Conservation (phyloP, 1,139 yeast species). For the Diutina sp. region DNA sequence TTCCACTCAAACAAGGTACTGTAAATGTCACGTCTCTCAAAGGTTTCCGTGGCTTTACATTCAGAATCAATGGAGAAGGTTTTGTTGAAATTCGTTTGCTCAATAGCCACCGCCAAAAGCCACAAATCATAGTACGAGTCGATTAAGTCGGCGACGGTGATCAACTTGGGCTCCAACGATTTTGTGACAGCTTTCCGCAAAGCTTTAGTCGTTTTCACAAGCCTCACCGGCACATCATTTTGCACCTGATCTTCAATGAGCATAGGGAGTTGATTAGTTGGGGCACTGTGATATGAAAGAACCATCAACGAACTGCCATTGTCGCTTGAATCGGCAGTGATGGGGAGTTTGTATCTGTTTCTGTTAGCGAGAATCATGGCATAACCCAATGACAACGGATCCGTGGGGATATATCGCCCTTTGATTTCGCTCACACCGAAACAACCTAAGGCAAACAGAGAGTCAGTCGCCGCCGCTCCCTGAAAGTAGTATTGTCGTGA, state of each 20-base stretch:
- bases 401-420: conserved; percentile 5
- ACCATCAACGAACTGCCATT: conserved; percentile 4
- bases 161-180: conserved; percentile 2
- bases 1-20: neutral
- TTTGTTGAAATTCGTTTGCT: neutral
- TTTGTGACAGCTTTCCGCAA: conserved; percentile 2
- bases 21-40: neutral
- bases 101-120: conserved; percentile 5
- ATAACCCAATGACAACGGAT: conserved; percentile 5
- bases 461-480: neutral
- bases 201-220: conserved; percentile 2
- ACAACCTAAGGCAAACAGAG: conserved; percentile 5
- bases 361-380: conserved; percentile 5
- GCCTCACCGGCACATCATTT: neutral
- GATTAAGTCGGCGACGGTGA: conserved; percentile 4
- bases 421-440: conserved; percentile 4
- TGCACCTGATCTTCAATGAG: conserved; percentile 4
- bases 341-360: conserved; percentile 5
- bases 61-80: neutral
- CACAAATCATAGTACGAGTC: conserved; percentile 7
- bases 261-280: conserved; percentile 6
- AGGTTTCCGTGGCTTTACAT: neutral
- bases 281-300: conserved; percentile 6
- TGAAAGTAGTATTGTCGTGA: neutral
- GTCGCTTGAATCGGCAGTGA: neutral